phyloP scores from a whole-genome alignment of 208 protist species.

The Trypanosoma platydactyli region DNA sequence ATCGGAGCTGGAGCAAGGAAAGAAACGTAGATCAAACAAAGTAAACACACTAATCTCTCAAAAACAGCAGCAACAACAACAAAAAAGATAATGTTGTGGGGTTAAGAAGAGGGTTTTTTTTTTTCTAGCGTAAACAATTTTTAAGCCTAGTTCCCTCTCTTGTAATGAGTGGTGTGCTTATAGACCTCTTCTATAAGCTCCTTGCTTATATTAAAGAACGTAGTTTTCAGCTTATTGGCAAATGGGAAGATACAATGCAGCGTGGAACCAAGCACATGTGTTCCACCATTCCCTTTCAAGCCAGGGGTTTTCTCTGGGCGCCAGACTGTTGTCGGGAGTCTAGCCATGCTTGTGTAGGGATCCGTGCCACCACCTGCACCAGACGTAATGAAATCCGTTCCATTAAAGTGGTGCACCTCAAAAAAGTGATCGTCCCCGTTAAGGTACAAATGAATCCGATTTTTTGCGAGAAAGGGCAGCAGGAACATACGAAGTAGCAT shows the following conservation, averaged over 20 bases:
- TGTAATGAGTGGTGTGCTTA: slow-evolving; percentile 8
- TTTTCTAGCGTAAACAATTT: too few relatives aligned
- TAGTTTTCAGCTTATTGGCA: slow-evolving; percentile 6
- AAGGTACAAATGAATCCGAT: slow-evolving; percentile 23
- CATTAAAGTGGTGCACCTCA: slow-evolving; percentile 27
- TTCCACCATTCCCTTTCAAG: not conserved
- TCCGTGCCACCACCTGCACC: slow-evolving; percentile 18
- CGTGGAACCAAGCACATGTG: slow-evolving; percentile 1
- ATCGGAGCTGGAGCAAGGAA: not conserved
- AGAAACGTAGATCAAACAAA: not conserved
- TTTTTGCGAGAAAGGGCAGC: slow-evolving; percentile 17
- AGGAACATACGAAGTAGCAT: not conserved
- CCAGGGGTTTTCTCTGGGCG: slow-evolving; percentile 12
- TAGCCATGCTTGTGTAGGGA: slow-evolving; percentile 2
- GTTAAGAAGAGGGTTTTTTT: too few relatives aligned
- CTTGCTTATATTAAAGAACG: slow-evolving; percentile 13
- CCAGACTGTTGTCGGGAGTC: slow-evolving; percentile 20
- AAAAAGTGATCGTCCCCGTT: slow-evolving; percentile 30
- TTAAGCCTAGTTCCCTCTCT: not conserved
- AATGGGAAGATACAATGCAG: slow-evolving; percentile 21
- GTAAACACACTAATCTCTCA: not conserved
- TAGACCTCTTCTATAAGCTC: slow-evolving; percentile 5
- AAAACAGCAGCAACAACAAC: slow-evolving; percentile 1
- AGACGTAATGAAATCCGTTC: slow-evolving; percentile 27
- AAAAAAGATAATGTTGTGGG: not conserved